Evolutionary conservation across 176 grass and related monocot genomes (phyloP).

Genomic region (Panicum miliaceum): DNA sequence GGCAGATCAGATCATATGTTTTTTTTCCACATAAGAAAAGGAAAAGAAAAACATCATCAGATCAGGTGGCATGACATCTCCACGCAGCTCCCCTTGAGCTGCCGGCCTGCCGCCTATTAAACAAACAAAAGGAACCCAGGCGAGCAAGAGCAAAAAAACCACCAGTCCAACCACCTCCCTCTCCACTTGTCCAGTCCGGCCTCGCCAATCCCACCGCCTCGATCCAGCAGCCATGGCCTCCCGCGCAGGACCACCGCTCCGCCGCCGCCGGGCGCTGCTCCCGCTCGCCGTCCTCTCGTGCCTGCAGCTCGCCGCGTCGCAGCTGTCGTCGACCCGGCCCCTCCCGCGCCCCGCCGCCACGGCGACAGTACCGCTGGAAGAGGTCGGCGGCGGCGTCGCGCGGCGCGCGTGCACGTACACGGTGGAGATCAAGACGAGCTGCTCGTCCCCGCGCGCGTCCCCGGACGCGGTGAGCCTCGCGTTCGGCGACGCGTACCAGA

Average conservation of each 20-base stretch:
- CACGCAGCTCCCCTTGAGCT: background rate
- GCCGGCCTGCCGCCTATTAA: too few species aligned
- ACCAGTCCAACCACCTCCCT: background rate
- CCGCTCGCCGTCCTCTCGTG: conserved; percentile 10
- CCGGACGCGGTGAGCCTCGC: conserved; percentile 66
- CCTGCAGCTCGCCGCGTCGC: background rate
- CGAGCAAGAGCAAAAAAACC: background rate
- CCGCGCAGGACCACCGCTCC: background rate
- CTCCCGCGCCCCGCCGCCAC: background rate
- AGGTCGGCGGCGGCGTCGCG: background rate
- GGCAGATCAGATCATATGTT: background rate
- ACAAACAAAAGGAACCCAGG: too few species aligned
- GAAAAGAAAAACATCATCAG: background rate
- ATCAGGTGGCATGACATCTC: background rate
- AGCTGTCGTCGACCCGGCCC: background rate
- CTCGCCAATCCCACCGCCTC: background rate
- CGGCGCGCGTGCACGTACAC: conserved; percentile 63
- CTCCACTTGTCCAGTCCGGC: conserved; percentile 24
- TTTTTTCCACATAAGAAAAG: background rate
- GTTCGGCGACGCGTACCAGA: conserved; percentile 72
- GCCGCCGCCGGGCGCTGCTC: background rate
- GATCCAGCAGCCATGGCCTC: conserved; percentile 28
- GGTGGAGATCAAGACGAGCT: conserved; percentile 86
- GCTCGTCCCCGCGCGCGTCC: conserved; percentile 58
- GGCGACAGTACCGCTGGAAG: background rate